Evolutionary conservation across 106 monocot species (phyloP).

Genomic region (Amphibolis antarctica): DNA sequence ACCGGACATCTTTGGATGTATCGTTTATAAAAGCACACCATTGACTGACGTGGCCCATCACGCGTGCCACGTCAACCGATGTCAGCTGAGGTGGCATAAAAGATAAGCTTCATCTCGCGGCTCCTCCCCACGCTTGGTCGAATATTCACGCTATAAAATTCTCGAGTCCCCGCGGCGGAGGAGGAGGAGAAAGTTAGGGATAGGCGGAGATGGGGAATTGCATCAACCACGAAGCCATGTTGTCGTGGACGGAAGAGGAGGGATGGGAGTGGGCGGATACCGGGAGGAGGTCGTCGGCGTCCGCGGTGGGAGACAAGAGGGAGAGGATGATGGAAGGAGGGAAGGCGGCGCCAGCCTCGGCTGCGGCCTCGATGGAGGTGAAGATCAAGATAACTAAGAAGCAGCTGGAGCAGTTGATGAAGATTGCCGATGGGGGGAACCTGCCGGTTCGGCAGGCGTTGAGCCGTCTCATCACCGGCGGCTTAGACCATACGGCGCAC

Average conservation of each 20-base stretch:
- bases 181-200: neutral
- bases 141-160: no score
- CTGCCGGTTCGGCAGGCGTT: conserved; percentile 12
- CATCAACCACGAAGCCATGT: neutral
- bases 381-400: conserved; percentile 46
- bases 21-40: no score
- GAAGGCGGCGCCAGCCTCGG: neutral
- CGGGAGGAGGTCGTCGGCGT: neutral
- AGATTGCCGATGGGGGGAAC: conserved; percentile 8
- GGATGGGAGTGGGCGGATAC: conserved; percentile 1
- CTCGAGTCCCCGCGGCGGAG: no score
- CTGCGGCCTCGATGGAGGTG: conserved; percentile 8
- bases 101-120: no score
- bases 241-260: conserved; percentile 9
- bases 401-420: conserved; percentile 36
- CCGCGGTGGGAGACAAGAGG: neutral
- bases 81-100: no score
- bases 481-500: neutral
- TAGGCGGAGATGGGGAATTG: conserved; percentile 9
- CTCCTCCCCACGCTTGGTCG: no score
- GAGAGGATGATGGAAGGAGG: neutral
- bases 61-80: no score
- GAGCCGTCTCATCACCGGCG: conserved; percentile 4
- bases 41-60: no score
- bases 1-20: no score